Evolutionary conservation across 225 moss, liverwort and hornwort genomes (phyloP), one percentile per base, ranked within the genome.

Genomic region (Asterella californica): DNA sequence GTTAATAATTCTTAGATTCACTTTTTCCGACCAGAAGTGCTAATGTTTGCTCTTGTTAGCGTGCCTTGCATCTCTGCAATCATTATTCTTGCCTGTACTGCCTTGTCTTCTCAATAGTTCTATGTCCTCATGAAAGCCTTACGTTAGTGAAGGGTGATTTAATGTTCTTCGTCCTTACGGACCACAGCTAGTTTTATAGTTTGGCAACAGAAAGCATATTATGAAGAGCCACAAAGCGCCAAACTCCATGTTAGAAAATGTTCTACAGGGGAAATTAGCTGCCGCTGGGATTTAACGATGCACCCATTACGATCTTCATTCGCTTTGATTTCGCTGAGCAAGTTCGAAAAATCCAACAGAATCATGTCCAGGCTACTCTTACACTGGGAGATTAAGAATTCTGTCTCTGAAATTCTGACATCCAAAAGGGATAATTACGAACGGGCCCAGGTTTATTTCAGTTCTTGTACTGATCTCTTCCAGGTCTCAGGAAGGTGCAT

Each of bases 401-500:
- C 9, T 57, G 7, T 49, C 30, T 55, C 75, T 10, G 45, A 46
- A 46, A 18, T 50, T 74, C 27, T 50, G 14, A 54, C 14, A 11
- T 53, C 21, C 11, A 50, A 37, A 7, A 38, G 3, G 5, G 30
- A 64, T 75, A 15, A 5, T 29, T 75, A 24, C 49, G 14, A 6
- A 24, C 21, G 22, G 5, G 46, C 27, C 8, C 54, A 0, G 7
- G 3, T 42, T 42, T 42, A 7, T 42, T 2, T 42, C 59, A 64
- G 19, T 54, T 59, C 49, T 62, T 49, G 60, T 59, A 10, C 25
- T 61, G 33, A 29, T 50, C 5, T 80, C 29, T 33, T 84, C 88
- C 90, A 99, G 99, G 70, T 99, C 95, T 83, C 70, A 81, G 67
- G 93, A 95, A 88, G 95, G 85, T 83, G 99, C 93, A 47, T 99